Percentiles rank a stretch among this genome's conserved stretches.
phyloP scores from a whole-genome alignment of 495 filamentous ascomycete genomes.

The Xanthoparmelia taractica region DNA sequence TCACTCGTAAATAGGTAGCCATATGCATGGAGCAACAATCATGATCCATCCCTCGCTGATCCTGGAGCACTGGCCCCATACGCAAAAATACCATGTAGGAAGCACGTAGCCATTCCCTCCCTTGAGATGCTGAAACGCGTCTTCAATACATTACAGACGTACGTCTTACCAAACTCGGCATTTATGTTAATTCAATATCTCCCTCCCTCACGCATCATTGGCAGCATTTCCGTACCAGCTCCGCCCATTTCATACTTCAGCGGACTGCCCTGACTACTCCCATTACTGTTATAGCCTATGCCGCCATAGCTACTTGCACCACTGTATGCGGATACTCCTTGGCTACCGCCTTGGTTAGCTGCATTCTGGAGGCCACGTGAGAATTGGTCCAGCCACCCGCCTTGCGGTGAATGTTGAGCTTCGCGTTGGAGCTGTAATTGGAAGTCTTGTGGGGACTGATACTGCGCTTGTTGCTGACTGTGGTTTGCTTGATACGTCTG shows the following conservation, averaged over 20 bases:
- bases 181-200: neutral
- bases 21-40: neutral
- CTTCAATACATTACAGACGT: neutral
- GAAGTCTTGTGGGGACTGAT: slow-evolving; percentile 26
- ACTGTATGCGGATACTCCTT: neutral
- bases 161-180: neutral
- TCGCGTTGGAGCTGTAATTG: slow-evolving; percentile 25
- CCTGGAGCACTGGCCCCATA: neutral
- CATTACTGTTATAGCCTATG: slow-evolving; percentile 11
- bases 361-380: slow-evolving; percentile 21
- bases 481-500: slow-evolving; percentile 5
- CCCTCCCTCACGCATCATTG: slow-evolving; percentile 25
- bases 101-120: neutral
- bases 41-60: neutral
- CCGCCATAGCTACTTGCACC: slow-evolving; percentile 11
- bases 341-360: slow-evolving; percentile 2
- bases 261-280: slow-evolving; percentile 21
- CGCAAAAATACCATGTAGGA: neutral
- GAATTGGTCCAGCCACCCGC: slow-evolving; percentile 20
- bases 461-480: slow-evolving; percentile 15
- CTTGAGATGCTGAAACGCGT: neutral
- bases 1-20: neutral
- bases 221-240: slow-evolving; percentile 24
- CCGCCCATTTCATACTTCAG: slow-evolving; percentile 23
- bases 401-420: slow-evolving; percentile 19